Evolutionary conservation across 2,329 filamentous ascomycete genomes (phyloP), one percentile per base, ranked within the genome.

Genomic region (Clonostachys chloroleuca): DNA sequence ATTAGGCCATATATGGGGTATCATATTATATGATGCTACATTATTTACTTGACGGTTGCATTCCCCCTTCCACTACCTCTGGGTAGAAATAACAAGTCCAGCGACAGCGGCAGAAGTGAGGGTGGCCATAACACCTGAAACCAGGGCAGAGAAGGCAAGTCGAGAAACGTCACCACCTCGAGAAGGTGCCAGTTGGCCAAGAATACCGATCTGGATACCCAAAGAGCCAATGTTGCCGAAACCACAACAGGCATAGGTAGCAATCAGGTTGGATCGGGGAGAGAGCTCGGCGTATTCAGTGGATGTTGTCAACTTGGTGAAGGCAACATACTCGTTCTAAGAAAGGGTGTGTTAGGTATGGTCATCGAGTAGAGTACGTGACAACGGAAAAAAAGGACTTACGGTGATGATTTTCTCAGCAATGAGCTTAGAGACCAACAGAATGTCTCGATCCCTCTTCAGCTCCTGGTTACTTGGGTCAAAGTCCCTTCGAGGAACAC

Each of bases 221-320:
- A 95, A 78, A 33, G 89, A 92, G 46, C 87, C 87, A 56, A 95
- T 86, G 72, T 95, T 95, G 52, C 89, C 91, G 63, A 90, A 90
- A 24, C 82, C 82, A 67, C 89, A 95, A 54, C 92, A 79, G 17
- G 88, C 87, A 61, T 95, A 95, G 44, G 89, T 95, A 42, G 86
- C 88, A 59, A 95, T 95, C 54, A 95, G 78, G 42, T 77, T 77
- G 20, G 89, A 89, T 46, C 90, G 88, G 14, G 80, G 70, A 33
- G 81, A 83, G 51, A 95, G 75, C 46, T 62, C 53, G 46, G 67
- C 66, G 63, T 87, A 91, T 9, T 63, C 52, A 34, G 66, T 62
- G 60, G 86, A 88, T 0, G 64, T 62, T 2, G 68, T 58, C 9
- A 91, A 79, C 33, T 63, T 62, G 24, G 66, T 65, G 69, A 89